Base-by-base conservation (phyloP, 257 asterid genomes). In the Jaltomata sinuosa region DNA sequence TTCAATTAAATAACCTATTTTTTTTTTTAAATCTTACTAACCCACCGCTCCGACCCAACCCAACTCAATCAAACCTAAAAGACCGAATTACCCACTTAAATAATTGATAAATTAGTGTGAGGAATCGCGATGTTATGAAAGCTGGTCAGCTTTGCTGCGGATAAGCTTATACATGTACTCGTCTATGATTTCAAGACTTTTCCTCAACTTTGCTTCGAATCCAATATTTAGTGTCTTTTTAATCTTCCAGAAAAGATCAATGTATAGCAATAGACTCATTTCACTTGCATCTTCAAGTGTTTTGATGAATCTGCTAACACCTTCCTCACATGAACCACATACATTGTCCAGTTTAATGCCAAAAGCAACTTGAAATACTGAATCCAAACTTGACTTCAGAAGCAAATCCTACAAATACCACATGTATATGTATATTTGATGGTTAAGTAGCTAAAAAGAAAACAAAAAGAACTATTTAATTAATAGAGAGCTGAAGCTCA, bases 261-360 rank as follows among this genome's bases (percentile, higher is more conserved):
- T 94, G 78, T 87, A 92, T 50, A 94, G 91, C 84, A 90, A 65
- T 27, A 85, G 90, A 55, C 86, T 89, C 57, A 85, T 72, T 27
- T 80, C 93, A 83, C 91, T 92, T 55, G 94, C 90, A 57, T 91
- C 93, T 53, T 92, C 94, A 83, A 90, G 89, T 29, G 94, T 94
- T 65, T 81, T 87, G 89, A 88, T 89, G 80, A 93, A 93, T 79
- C 55, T 88, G 65, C 47, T 68, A 34, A 50, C 78, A 3, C 91
- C 90, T 77, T 84, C 84, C 78, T 90, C 94, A 67, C 85, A n/a
- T n/a, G n/a, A n/a, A n/a, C n/a, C n/a, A n/a, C n/a, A n/a, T n/a
- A n/a, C n/a, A n/a, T n/a, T n/a, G n/a, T n/a, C n/a, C n/a, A n/a
- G n/a, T n/a, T n/a, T n/a, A n/a, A n/a, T n/a, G n/a, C n/a, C n/a